Evolutionary conservation across 345 rosid species (phyloP).

Genomic region (Iberis pinnata): DNA sequence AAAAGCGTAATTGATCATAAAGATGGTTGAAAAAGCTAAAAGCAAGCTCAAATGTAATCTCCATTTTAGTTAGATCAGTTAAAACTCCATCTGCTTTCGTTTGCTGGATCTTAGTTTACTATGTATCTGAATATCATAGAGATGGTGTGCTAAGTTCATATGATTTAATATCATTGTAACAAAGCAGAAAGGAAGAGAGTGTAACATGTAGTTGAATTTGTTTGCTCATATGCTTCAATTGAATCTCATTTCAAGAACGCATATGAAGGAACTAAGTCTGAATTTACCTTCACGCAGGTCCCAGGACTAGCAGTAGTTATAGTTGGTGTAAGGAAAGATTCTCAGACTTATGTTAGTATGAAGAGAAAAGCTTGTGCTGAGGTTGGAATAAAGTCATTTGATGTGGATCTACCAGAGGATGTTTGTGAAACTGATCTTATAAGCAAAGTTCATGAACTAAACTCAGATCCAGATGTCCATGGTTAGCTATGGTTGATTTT

Average conservation of each 20-base stretch:
- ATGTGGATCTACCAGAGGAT: slow-evolving; percentile 70
- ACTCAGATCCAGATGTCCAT: slow-evolving; percentile 67
- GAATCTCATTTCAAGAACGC: background rate
- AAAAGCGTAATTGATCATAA: slow-evolving; percentile 7
- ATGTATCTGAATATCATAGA: background rate
- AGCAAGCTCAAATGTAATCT: slow-evolving; percentile 7
- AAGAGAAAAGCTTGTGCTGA: slow-evolving; percentile 91
- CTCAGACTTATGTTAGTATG: slow-evolving; percentile 81
- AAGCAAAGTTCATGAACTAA: slow-evolving; percentile 73
- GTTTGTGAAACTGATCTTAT: slow-evolving; percentile 62
- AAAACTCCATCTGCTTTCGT: background rate
- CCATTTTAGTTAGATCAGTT: background rate
- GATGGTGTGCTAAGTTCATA: background rate
- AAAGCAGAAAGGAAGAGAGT: background rate
- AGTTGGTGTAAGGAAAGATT: slow-evolving; percentile 75
- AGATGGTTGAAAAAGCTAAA: background rate
- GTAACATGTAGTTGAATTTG: background rate
- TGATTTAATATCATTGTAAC: background rate
- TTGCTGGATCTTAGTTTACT: background rate
- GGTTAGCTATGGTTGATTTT: slow-evolving; percentile 36
- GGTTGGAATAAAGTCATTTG: slow-evolving; percentile 80
- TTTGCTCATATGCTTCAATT: background rate
- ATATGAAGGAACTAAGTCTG: background rate
- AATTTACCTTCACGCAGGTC: slow-evolving; percentile 38
- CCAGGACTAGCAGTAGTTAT: slow-evolving; percentile 90